Evolutionary conservation across 1,284 basidiomycete genomes (phyloP).

Genomic region (Exobasidium cylindrosporum): DNA sequence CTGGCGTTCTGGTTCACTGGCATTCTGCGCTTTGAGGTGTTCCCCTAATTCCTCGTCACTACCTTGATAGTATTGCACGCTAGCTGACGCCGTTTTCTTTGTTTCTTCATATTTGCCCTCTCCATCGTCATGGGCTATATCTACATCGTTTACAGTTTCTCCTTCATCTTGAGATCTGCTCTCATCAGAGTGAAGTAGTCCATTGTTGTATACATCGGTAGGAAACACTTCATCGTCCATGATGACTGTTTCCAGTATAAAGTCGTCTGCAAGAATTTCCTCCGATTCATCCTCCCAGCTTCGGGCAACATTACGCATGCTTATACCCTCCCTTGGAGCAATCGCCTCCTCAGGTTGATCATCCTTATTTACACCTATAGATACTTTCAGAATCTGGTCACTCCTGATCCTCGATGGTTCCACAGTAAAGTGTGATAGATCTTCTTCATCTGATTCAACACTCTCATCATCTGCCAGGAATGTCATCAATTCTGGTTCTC

Average conservation of each 20-base stretch:
- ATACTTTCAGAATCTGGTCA: background rate
- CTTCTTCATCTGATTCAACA: background rate
- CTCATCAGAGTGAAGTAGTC: too few relatives aligned
- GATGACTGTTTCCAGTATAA: background rate
- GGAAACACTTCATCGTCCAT: slow-evolving; percentile 11
- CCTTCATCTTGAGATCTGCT: background rate
- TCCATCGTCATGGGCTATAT: too few relatives aligned
- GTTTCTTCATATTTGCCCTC: too few relatives aligned
- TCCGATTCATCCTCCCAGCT: background rate
- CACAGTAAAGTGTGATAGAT: background rate
- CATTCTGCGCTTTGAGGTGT: too few relatives aligned
- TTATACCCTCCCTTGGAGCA: background rate
- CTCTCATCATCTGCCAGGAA: background rate
- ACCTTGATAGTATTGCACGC: too few relatives aligned
- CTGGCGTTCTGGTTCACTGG: background rate
- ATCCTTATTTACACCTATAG: too few relatives aligned
- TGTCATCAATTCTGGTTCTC: background rate
- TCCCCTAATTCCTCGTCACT: too few relatives aligned
- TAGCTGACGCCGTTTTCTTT: too few relatives aligned
- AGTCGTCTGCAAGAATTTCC: background rate
- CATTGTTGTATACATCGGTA: too few relatives aligned
- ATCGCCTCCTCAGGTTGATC: too few relatives aligned
- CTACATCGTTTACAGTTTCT: background rate
- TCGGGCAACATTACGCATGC: background rate
- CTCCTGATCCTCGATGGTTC: background rate